Conservation (phyloP, 179 eudicot species). For the Gypsophila paniculata region DNA sequence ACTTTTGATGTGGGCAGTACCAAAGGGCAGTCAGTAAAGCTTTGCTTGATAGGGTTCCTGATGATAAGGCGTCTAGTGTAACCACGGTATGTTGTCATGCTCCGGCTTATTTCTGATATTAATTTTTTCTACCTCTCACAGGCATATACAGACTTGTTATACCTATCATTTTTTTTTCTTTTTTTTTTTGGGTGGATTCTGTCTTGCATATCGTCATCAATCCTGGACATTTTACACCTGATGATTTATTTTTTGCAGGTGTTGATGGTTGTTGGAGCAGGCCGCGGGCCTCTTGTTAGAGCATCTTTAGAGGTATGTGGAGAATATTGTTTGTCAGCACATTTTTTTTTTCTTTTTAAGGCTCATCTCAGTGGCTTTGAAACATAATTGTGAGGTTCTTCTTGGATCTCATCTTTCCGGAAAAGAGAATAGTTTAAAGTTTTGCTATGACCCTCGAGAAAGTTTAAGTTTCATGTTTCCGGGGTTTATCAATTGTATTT, state of each 20-base stretch:
- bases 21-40: slow-evolving; percentile 85
- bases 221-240: neutral
- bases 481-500: neutral
- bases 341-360: neutral
- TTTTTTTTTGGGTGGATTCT: neutral
- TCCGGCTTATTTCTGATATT: neutral
- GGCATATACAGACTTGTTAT: neutral
- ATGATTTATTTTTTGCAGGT: slow-evolving; percentile 41
- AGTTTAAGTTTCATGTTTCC: neutral
- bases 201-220: neutral
- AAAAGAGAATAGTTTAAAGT: neutral
- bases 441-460: neutral
- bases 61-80: slow-evolving; percentile 53
- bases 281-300: slow-evolving; percentile 95
- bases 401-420: neutral
- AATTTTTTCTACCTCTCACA: neutral
- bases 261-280: slow-evolving; percentile 98
- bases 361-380: neutral
- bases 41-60: slow-evolving; percentile 73
- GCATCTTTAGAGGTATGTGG: slow-evolving; percentile 75
- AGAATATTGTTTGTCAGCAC: too few species aligned
- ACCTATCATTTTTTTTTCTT: neutral
- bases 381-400: neutral
- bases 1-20: slow-evolving; percentile 31
- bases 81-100: slow-evolving; percentile 55